These are phyloP conservation scores for Candida silvatica DNA, from an alignment of 805 yeast genomes.

Conservation along the genomic window DNA sequence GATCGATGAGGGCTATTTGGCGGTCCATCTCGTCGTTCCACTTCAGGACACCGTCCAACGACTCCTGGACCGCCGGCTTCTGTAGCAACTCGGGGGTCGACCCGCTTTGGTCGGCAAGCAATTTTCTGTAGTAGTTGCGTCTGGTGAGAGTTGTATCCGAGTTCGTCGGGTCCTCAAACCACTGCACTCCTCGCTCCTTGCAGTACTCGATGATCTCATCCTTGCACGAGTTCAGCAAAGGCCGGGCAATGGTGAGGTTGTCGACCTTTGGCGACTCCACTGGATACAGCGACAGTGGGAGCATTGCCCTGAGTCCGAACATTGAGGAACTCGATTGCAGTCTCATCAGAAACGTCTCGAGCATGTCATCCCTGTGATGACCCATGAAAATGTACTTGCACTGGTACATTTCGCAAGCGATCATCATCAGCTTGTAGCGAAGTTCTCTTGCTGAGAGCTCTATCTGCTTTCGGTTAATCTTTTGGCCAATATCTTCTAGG, in stretches of 20 bases:
- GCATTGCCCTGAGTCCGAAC: slow-evolving; percentile 57
- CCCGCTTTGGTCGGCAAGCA: no score
- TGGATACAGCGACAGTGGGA: slow-evolving; percentile 7
- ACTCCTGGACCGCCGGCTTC: no score
- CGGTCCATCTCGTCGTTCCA: no score
- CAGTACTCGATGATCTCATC: slow-evolving; percentile 39
- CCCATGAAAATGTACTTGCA: slow-evolving; percentile 44
- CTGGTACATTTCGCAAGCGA: slow-evolving; percentile 28
- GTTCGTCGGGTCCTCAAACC: slow-evolving; percentile 73
- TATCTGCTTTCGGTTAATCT: slow-evolving; percentile 9
- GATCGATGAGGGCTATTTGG: no score
- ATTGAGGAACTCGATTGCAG: slow-evolving; percentile 34
- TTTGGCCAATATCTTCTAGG: slow-evolving; percentile 10
- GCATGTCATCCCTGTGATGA: slow-evolving; percentile 64
- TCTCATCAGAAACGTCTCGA: slow-evolving; percentile 60
- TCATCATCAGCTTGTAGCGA: slow-evolving; percentile 37
- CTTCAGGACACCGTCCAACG: no score
- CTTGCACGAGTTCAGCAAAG: slow-evolving; percentile 42
- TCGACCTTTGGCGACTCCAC: slow-evolving; percentile 5
- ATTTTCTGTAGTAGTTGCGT: slow-evolving; percentile 46
- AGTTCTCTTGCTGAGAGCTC: slow-evolving; percentile 54
- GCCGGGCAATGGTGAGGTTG: slow-evolving; percentile 32
- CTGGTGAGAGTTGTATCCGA: slow-evolving; percentile 41
- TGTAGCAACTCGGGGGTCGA: no score
- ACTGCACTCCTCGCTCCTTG: slow-evolving; percentile 26